Evolutionary conservation across 2,329 filamentous ascomycete genomes (phyloP), one percentile per base, ranked within the genome.

Genomic region (Nannizziopsis arthrosporioides): DNA sequence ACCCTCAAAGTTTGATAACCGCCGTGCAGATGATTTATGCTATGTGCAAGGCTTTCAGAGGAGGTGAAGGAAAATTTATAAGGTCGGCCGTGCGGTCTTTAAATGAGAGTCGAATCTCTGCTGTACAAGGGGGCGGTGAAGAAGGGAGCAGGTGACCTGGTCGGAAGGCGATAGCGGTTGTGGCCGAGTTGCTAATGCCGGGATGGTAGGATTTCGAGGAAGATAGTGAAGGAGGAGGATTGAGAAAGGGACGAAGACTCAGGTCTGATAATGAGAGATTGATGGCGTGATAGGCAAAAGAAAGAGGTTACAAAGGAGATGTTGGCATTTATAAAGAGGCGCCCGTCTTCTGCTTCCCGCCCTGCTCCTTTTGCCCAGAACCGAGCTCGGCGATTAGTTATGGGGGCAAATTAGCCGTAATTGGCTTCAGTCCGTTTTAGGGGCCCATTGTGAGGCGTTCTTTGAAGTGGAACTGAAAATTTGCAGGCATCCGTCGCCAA

Each of bases 371-470:
- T 36, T 15, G 15, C 12, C 34, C 34, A 36, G 15, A n/a, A n/a
- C 12, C 11, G 34, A 15, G 34, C 34, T 36, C 34, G 34, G 34
- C 15, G 34, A 36, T 36, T 36, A 15, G 34, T 36, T 17, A 15
- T 34, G 36, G 44, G 44, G 44, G 44, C 37, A 34, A 47, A 47
- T 41, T 47, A 37, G 44, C 34, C 11, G 12, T 36, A 3, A 12
- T 36, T 36, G 15, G 34, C 22, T 27, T 27, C 22, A 27, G 7
- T 27, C 17, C 5, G 32, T 45, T 45, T 45, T 31, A 38, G 35
- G 30, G 43, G 22, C 19, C 34, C 32, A 27, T 22, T 31, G 43
- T 45, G 43, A 45, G 43, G 43, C 43, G 35, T 34, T 32, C 22
- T 38, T 30, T 32, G 34, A 36, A 36, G 43, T 36, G 31, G 31